Base-by-base conservation (phyloP, 805 yeast genomes). In the Nadsonia fulvescens region DNA sequence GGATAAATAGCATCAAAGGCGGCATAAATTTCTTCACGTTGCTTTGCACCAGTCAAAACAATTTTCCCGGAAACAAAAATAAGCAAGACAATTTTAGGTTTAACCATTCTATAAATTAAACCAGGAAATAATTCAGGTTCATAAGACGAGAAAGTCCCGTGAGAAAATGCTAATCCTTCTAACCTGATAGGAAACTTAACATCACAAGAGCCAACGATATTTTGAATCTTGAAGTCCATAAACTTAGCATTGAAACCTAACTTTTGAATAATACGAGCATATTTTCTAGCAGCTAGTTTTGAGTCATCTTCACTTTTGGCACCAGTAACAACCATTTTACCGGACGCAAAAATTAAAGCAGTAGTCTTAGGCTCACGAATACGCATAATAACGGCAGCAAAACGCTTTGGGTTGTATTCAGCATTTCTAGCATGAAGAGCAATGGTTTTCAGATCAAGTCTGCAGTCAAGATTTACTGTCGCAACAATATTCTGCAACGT, bases 321-420 rank as follows among this genome's bases (percentile, higher is more conserved):
- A 66, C 98, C 98, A 15, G 96, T 89, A 9, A 89, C 98, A 39
- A 89, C 98, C 98, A 89, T 89, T 53, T 89, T 89, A 44, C 98
- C 98, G 2, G 95, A 82, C 2, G 98, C 98, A 52, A 89, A 89
- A 38, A 89, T 89, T 39, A 89, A 62, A 1, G 98, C 96, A 2
- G 98, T 89, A 1, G 98, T 89, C 52, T 89, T 89, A 10, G 98
- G 98, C 51, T 89, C 98, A 54, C 98, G 70, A 41, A 89, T 89
- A 63, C 98, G 78, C 98, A 89, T 89, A 41, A 89, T 89, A 25
- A 89, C 98, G 32, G 98, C 98, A 8, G 98, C 98, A 59, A 89
- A 89, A 60, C 98, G 92, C 49, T 51, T 81, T 27, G 98, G 98
- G 44, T 89, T 89, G 56, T 89, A 89, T 51, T 89, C 98, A 18